Evolutionary conservation across 2,329 filamentous ascomycete genomes (phyloP).

Genomic region (Ploettnerulaceae sp.): DNA sequence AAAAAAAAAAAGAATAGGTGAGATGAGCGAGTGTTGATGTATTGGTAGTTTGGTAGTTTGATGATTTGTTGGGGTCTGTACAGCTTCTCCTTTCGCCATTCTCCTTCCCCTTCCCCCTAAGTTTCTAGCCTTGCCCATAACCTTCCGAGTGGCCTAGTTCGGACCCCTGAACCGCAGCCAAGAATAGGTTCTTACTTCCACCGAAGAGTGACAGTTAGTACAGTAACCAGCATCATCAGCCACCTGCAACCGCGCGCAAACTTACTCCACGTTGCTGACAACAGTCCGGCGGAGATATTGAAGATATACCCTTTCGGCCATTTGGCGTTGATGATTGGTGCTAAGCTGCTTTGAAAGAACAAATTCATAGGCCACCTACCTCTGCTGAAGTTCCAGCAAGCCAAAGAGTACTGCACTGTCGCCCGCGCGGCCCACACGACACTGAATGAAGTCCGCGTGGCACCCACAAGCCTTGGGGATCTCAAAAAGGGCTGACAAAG

Average conservation of each 20-base stretch:
- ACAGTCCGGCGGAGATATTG: neutral
- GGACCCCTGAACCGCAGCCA: neutral
- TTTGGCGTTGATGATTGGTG: neutral
- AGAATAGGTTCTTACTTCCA: neutral
- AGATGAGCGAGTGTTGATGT: neutral
- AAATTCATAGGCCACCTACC: neutral
- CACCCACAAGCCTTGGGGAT: constrained; percentile 9
- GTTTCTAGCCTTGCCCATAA: too few species aligned
- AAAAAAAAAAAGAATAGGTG: neutral
- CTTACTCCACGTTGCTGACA: neutral
- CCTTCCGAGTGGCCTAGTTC: too few species aligned
- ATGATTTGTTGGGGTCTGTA: neutral
- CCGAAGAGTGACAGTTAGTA: neutral
- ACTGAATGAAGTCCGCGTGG: constrained; percentile 9
- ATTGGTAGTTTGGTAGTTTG: neutral
- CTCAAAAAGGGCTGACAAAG: constrained; percentile 11
- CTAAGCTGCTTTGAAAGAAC: neutral
- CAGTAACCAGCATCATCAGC: neutral
- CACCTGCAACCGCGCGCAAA: neutral
- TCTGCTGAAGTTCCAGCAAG: neutral
- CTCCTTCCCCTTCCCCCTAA: too few species aligned
- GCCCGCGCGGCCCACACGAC: neutral
- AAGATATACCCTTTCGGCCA: neutral
- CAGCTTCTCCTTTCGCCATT: neutral
- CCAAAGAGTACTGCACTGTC: neutral